Evolutionary conservation across 306 rosid species (phyloP).

Genomic region (Quercus engelmannii): DNA sequence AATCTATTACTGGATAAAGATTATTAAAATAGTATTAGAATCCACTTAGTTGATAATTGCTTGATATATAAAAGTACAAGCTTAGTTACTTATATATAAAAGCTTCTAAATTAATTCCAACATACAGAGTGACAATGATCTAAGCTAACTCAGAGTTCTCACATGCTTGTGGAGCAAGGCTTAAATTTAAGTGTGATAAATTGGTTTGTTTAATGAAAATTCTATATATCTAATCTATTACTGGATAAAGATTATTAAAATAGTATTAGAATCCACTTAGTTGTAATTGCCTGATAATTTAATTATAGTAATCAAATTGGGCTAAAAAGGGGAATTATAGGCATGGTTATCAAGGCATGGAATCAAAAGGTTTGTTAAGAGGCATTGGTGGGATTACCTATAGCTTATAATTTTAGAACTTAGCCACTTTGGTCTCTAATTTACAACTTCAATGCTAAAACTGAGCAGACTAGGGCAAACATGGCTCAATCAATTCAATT

Average conservation of each 20-base stretch:
- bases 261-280: background rate
- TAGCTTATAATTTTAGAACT: background rate
- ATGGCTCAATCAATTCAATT: constrained; percentile 8
- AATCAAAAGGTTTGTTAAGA: constrained; percentile 32
- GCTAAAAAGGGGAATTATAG: constrained; percentile 16
- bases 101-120: background rate
- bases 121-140: too few species aligned
- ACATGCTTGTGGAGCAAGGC: background rate
- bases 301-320: background rate
- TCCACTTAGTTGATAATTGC: background rate
- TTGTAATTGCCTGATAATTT: background rate
- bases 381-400: constrained; percentile 4
- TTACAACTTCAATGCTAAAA: too few species aligned
- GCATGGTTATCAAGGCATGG: constrained; percentile 42
- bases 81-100: background rate
- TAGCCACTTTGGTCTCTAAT: background rate
- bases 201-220: background rate
- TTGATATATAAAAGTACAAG: background rate
- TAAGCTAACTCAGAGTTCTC: background rate
- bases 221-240: too few species aligned
- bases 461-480: too few species aligned
- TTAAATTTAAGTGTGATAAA: background rate
- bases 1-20: too few species aligned
- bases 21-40: background rate
- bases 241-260: too few species aligned